These are phyloP conservation scores for Apiotrichum sp. DNA, from an alignment of 1,284 basidiomycete species.

Conservation along the genomic window DNA sequence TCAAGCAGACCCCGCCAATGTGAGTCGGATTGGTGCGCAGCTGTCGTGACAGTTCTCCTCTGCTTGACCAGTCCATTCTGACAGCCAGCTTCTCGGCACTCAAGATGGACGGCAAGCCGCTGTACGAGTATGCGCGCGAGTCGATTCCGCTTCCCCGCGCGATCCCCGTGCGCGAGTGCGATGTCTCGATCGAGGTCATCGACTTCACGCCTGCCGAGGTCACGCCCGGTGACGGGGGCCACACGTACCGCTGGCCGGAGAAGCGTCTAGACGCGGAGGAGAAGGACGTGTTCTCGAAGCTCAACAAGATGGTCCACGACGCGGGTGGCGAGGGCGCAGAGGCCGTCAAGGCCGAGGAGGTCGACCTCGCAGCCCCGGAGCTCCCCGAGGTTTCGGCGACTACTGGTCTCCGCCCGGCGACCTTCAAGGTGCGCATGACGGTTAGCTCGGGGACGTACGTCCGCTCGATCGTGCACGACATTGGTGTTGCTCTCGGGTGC, in stretches of 20 bases:
- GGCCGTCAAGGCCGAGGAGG: slow-evolving; percentile 26
- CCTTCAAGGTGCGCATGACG: slow-evolving; percentile 83
- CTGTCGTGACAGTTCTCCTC: not conserved
- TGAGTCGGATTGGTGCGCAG: slow-evolving; percentile 47
- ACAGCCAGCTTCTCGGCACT: slow-evolving; percentile 81
- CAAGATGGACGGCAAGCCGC: slow-evolving; percentile 93
- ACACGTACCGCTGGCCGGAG: slow-evolving; percentile 65
- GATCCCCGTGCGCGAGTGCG: slow-evolving; percentile 80
- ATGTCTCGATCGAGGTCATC: slow-evolving; percentile 63
- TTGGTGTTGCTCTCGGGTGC: slow-evolving; percentile 71
- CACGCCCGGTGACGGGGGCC: slow-evolving; percentile 39
- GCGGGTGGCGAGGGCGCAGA: slow-evolving; percentile 23
- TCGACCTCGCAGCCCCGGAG: slow-evolving; percentile 28
- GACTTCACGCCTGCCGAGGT: slow-evolving; percentile 46
- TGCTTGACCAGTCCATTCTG: not conserved
- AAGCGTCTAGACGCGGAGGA: slow-evolving; percentile 64
- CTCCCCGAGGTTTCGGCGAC: slow-evolving; percentile 47
- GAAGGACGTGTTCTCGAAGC: slow-evolving; percentile 60
- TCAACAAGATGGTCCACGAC: slow-evolving; percentile 49
- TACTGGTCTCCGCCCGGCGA: slow-evolving; percentile 54
- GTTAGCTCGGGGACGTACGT: slow-evolving; percentile 98
- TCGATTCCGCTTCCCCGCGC: slow-evolving; percentile 85
- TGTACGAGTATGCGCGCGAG: slow-evolving; percentile 93
- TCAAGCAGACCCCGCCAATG: slow-evolving; percentile 88
- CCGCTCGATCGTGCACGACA: slow-evolving; percentile 82